These are phyloP conservation scores for Cyanidiococcus yangmingshanensis DNA, from an alignment of 23 red algal species.

Conservation along the genomic window DNA sequence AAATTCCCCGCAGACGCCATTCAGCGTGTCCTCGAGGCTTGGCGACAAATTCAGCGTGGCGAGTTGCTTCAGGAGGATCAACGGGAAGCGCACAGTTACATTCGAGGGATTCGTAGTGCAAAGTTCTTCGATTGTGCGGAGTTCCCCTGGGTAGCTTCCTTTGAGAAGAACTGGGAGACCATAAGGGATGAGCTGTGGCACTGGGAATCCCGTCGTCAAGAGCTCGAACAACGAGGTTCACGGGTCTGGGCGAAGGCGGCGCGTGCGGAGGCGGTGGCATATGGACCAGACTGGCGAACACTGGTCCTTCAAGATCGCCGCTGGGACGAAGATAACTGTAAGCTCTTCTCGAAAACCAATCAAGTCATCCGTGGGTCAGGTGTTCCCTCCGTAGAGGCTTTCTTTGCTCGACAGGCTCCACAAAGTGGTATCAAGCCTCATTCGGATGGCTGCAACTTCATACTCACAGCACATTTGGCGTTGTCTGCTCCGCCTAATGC, in stretches of 20 bases:
- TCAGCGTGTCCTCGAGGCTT: constrained; percentile 1
- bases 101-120: background rate
- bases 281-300: constrained; percentile 85
- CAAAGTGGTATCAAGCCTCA: constrained; percentile 70
- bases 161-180: constrained; percentile 37
- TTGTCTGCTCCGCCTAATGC: constrained; percentile 28
- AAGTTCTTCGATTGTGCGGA: constrained; percentile 22
- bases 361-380: constrained; percentile 28
- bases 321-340: constrained; percentile 58
- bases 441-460: constrained; percentile 77
- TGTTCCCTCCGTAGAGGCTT: constrained; percentile 68
- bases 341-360: constrained; percentile 53
- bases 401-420: constrained; percentile 64
- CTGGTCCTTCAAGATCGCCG: constrained; percentile 73
- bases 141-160: constrained; percentile 38
- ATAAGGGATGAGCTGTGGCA: constrained; percentile 47
- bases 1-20: constrained; percentile 4
- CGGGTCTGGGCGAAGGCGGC: constrained; percentile 69
- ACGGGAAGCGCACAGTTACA: background rate
- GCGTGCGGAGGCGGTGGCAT: constrained; percentile 46
- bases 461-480: constrained; percentile 70
- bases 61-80: constrained; percentile 11
- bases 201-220: background rate
- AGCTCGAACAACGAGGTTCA: constrained; percentile 31
- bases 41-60: constrained; percentile 3